Evolutionary conservation across 176 grass and related monocot genomes (phyloP).

Genomic region (Metroxylon sagu): DNA sequence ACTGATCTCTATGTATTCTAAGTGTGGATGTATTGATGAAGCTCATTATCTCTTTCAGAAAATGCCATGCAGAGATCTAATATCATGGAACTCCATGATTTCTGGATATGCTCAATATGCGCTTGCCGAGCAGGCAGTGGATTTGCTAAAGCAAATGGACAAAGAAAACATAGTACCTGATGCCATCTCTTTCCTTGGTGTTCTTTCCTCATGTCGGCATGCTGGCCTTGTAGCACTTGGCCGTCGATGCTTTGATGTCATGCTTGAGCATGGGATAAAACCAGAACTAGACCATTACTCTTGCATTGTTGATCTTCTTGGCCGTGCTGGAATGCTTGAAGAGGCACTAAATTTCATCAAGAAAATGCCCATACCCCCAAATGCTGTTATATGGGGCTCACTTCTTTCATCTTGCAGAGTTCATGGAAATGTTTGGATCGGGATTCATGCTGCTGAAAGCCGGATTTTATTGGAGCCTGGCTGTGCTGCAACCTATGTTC

Average conservation of each 20-base stretch:
- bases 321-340: conserved; percentile 14
- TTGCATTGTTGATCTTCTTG: conserved; percentile 23
- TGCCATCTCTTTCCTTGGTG: conserved; percentile 18
- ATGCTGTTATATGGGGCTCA: conserved; percentile 27
- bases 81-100: conserved; percentile 8
- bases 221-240: conserved; percentile 22
- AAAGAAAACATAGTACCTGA: conserved; percentile 5
- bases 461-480: conserved; percentile 4
- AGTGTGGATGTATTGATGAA: conserved; percentile 16
- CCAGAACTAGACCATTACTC: conserved; percentile 25
- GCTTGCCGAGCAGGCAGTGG: conserved; percentile 2
- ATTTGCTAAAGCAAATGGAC: conserved; percentile 22
- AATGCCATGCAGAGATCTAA: conserved; percentile 12
- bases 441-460: conserved; percentile 22
- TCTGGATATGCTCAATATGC: conserved; percentile 22
- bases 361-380: conserved; percentile 19
- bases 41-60: conserved; percentile 8
- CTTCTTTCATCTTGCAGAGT: conserved; percentile 20
- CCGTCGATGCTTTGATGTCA: conserved; percentile 8
- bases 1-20: conserved; percentile 27
- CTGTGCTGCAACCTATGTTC: conserved; percentile 12
- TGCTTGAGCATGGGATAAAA: conserved; percentile 15
- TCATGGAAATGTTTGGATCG: conserved; percentile 21
- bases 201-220: conserved; percentile 27
- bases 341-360: conserved; percentile 21